A percentile compares a stretch with the other conserved stretches of the same genome.
Evolutionary conservation across 306 rosid species (phyloP).

Genomic region (Hippophae rhamnoides): DNA sequence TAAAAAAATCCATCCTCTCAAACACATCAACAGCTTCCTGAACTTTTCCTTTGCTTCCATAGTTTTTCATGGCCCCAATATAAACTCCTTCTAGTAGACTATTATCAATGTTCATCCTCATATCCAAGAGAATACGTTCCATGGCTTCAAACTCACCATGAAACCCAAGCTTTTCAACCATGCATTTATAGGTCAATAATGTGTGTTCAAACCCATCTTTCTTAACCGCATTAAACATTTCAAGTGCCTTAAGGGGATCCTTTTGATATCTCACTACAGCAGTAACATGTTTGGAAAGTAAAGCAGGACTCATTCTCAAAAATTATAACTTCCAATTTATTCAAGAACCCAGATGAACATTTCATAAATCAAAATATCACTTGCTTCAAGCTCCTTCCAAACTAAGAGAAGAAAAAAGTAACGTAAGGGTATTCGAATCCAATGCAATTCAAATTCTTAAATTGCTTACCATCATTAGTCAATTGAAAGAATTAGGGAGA

Average conservation of each 20-base stretch:
- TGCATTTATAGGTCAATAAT: conserved; percentile 50
- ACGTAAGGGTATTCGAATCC: no score
- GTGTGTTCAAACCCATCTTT: conserved; percentile 80
- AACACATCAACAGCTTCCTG: conserved; percentile 74
- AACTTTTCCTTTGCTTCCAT: conserved; percentile 69
- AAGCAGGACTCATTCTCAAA: conserved; percentile 36
- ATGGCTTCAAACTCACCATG: conserved; percentile 61
- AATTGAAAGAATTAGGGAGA: no score
- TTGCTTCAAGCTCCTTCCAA: no score
- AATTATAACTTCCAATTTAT: neutral
- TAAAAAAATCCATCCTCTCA: conserved; percentile 77
- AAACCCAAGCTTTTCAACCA: conserved; percentile 69
- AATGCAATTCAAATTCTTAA: no score
- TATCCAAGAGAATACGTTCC: conserved; percentile 60
- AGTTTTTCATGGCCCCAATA: conserved; percentile 59
- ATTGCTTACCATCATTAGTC: no score
- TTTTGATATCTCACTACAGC: conserved; percentile 57
- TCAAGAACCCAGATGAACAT: no score
- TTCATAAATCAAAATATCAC: no score
- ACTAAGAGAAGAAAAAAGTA: no score
- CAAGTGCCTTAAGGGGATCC: conserved; percentile 66
- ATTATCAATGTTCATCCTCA: conserved; percentile 43
- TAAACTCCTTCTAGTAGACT: conserved; percentile 59
- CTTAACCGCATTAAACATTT: conserved; percentile 58
- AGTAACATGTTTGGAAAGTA: conserved; percentile 68